Conservation (phyloP, 2,329 filamentous ascomycete species). For the Ophiocordyceps camponoti-floridani region DNA sequence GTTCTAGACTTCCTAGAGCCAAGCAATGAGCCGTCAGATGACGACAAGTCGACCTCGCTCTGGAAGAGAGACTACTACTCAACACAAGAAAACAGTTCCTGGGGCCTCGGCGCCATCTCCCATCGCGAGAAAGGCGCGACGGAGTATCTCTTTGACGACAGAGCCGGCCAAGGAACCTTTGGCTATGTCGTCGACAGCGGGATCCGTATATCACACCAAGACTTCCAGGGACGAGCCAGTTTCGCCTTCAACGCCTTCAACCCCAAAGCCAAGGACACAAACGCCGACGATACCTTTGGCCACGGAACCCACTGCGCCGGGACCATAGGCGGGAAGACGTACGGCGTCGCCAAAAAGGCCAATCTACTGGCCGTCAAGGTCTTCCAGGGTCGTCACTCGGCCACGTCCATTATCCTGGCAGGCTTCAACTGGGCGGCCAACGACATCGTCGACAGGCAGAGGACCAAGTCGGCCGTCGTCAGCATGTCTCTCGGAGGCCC, state of each 20-base stretch:
- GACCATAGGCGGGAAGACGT: slow-evolving; percentile 16
- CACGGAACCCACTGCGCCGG: slow-evolving; percentile 24
- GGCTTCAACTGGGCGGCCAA: slow-evolving; percentile 24
- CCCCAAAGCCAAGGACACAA: slow-evolving; percentile 1
- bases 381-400: slow-evolving; percentile 12
- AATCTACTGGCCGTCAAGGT: slow-evolving; percentile 28
- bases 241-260: slow-evolving; percentile 9
- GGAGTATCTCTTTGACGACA: slow-evolving; percentile 30
- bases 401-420: slow-evolving; percentile 13
- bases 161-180: slow-evolving; percentile 31
- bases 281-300: slow-evolving; percentile 14
- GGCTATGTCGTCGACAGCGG: slow-evolving; percentile 47
- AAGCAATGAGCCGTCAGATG: slow-evolving; percentile 1
- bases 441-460: slow-evolving; percentile 22
- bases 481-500: slow-evolving; percentile 37
- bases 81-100: slow-evolving; percentile 12
- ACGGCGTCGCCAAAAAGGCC: slow-evolving; percentile 24
- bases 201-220: slow-evolving; percentile 31
- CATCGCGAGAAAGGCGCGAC: slow-evolving; percentile 9
- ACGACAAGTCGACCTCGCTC: not conserved
- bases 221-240: slow-evolving; percentile 34
- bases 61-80: slow-evolving; percentile 10
- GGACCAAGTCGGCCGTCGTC: slow-evolving; percentile 23
- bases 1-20: slow-evolving; percentile 8
- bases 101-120: slow-evolving; percentile 16